phyloP scores from a whole-genome alignment of 176 grass and related monocot genomes.

The Cymbopogon citratus region DNA sequence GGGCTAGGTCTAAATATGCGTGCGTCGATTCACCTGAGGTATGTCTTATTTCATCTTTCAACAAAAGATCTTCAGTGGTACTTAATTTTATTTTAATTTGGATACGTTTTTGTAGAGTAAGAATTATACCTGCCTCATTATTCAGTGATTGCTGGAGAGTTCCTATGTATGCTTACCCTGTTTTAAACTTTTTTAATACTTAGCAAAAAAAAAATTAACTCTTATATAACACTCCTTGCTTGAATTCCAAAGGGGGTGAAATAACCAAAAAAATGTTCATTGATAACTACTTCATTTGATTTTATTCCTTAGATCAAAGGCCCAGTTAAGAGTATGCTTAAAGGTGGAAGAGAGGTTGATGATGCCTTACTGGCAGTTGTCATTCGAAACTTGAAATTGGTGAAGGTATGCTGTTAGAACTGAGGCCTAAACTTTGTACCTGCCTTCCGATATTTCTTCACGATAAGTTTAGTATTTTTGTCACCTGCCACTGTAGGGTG shows the following conservation, averaged over 20 bases:
- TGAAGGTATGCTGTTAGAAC: slow-evolving; percentile 53
- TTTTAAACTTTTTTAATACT: background rate
- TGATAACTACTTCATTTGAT: slow-evolving; percentile 22
- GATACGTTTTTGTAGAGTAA: background rate
- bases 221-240: background rate
- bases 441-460: background rate
- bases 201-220: background rate
- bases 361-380: slow-evolving; percentile 76
- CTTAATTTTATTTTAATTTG: slow-evolving; percentile 1
- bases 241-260: background rate
- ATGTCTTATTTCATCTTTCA: slow-evolving; percentile 19
- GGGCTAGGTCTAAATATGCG: slow-evolving; percentile 87
- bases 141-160: background rate
- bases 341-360: slow-evolving; percentile 66
- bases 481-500: slow-evolving; percentile 41
- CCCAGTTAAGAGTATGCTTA: slow-evolving; percentile 67
- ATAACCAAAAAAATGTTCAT: background rate
- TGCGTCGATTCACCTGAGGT: slow-evolving; percentile 78
- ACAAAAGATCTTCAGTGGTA: background rate
- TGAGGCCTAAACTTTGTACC: slow-evolving; percentile 12
- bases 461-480: slow-evolving; percentile 4
- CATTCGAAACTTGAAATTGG: slow-evolving; percentile 89
- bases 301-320: slow-evolving; percentile 53
- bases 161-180: background rate
- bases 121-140: background rate